A percentile compares a stretch with the other conserved stretches of the same genome.
Evolutionary conservation across 768 basidiomycete species (phyloP).

Genomic region (Lactarius evosmus): DNA sequence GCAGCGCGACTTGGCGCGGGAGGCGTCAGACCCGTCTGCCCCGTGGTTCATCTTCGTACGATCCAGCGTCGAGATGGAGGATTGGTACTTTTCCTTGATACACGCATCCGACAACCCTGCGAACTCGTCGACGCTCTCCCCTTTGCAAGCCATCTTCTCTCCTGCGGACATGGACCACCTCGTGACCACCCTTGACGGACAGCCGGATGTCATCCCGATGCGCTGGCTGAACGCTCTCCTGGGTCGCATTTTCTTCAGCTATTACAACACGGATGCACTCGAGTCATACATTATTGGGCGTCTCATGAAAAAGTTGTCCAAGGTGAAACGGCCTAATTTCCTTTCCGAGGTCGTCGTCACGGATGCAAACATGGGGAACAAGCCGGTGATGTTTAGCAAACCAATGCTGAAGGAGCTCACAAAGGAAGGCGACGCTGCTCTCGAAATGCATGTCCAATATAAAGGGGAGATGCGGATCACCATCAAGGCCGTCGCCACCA

Average conservation of each 20-base stretch:
- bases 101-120: constrained; percentile 67
- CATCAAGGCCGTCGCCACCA: constrained; percentile 83
- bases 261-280: constrained; percentile 78
- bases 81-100: constrained; percentile 86
- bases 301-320: constrained; percentile 90
- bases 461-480: constrained; percentile 89
- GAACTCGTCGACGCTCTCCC: constrained; percentile 56
- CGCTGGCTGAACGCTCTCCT: constrained; percentile 96
- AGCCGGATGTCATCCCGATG: constrained; percentile 95
- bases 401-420: constrained; percentile 99
- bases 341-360: constrained; percentile 82
- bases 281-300: constrained; percentile 83
- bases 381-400: constrained; percentile 83
- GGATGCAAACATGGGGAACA: constrained; percentile 85
- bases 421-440: constrained; percentile 85
- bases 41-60: constrained; percentile 96
- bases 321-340: constrained; percentile 85
- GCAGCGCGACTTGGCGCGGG: constrained; percentile 39
- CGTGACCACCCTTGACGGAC: constrained; percentile 82
- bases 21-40: constrained; percentile 49
- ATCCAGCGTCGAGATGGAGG: constrained; percentile 90
- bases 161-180: constrained; percentile 78
- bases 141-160: constrained; percentile 64
- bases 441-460: constrained; percentile 83
- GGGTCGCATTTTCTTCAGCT: constrained; percentile 89